These are phyloP conservation scores for Coemansia guatemalensis DNA, from an alignment of 192 early-diverging fungal species.

Conservation along the genomic window DNA sequence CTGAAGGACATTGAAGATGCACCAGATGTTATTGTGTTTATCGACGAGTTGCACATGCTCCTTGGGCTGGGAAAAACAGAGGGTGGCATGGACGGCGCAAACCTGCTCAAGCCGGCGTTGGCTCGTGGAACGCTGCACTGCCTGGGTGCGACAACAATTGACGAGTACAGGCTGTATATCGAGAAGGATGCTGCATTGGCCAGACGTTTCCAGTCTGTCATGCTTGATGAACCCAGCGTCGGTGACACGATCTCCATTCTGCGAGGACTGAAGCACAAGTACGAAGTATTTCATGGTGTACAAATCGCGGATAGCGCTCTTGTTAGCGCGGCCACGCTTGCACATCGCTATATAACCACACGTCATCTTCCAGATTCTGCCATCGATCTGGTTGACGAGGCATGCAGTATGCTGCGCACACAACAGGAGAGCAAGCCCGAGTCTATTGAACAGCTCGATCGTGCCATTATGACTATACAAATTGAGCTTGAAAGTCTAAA, in stretches of 20 bases:
- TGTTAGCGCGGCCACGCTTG: conserved; percentile 67
- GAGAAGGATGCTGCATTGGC: conserved; percentile 80
- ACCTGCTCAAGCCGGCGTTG: conserved; percentile 79
- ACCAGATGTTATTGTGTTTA: conserved; percentile 77
- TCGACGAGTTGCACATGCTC: conserved; percentile 78
- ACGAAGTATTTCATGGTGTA: conserved; percentile 79
- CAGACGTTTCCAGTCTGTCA: conserved; percentile 75
- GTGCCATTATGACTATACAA: conserved; percentile 72
- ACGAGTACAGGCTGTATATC: conserved; percentile 71
- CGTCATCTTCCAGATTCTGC: conserved; percentile 79
- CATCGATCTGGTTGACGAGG: conserved; percentile 81
- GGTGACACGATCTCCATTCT: conserved; percentile 74
- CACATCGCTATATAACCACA: conserved; percentile 73
- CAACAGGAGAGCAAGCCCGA: conserved; percentile 83
- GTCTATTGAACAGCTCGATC: conserved; percentile 68
- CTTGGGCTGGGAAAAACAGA: conserved; percentile 74
- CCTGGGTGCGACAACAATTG: conserved; percentile 75
- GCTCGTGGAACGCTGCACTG: conserved; percentile 73
- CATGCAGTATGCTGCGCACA: conserved; percentile 72
- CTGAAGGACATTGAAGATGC: conserved; percentile 69
- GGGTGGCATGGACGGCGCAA: conserved; percentile 77
- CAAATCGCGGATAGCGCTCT: conserved; percentile 73
- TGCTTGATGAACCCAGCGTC: conserved; percentile 69
- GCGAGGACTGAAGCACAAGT: conserved; percentile 74
- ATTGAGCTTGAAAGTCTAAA: conserved; percentile 79